Conservation (phyloP, 371 early-diverging fungal genomes). For the Lichtheimia hyalospora region DNA sequence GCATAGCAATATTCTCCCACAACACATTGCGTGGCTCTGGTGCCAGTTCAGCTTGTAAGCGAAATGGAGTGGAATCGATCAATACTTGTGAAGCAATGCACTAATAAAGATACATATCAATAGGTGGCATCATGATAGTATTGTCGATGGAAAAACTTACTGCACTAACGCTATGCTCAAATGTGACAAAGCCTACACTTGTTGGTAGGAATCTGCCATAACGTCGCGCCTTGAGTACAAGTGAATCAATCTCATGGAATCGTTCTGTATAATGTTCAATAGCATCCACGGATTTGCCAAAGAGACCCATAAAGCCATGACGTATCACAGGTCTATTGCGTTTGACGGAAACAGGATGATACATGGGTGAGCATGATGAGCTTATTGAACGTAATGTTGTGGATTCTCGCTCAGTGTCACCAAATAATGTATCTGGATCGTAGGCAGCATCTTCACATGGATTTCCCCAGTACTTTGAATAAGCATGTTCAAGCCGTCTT, state of each 20-base stretch:
- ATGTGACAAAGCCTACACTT: slow-evolving; percentile 79
- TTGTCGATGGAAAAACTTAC: slow-evolving; percentile 26
- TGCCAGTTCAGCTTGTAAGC: slow-evolving; percentile 65
- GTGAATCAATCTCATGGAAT: slow-evolving; percentile 62
- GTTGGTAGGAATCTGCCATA: slow-evolving; percentile 58
- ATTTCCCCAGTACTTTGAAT: slow-evolving; percentile 47
- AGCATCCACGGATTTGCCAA: slow-evolving; percentile 66
- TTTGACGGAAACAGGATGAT: slow-evolving; percentile 1
- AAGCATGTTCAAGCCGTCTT: slow-evolving; percentile 41
- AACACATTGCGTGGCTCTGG: slow-evolving; percentile 79
- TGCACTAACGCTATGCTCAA: slow-evolving; percentile 69
- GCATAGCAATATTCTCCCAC: slow-evolving; percentile 74
- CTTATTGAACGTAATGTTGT: slow-evolving; percentile 12
- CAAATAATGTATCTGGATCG: slow-evolving; percentile 37
- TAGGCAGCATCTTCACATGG: slow-evolving; percentile 41
- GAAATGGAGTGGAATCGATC: slow-evolving; percentile 67
- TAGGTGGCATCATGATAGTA: neutral
- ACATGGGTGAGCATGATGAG: neutral
- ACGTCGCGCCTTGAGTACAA: slow-evolving; percentile 58
- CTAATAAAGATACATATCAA: slow-evolving; percentile 17
- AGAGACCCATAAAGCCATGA: slow-evolving; percentile 28
- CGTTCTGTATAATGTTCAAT: slow-evolving; percentile 65
- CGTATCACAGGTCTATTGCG: slow-evolving; percentile 27
- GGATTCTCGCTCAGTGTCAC: slow-evolving; percentile 28
- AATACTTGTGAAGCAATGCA: slow-evolving; percentile 62